Evolutionary conservation across 2,329 filamentous ascomycete genomes (phyloP), one percentile per base, ranked within the genome.

Genomic region (Hypoxylon rubiginosum): DNA sequence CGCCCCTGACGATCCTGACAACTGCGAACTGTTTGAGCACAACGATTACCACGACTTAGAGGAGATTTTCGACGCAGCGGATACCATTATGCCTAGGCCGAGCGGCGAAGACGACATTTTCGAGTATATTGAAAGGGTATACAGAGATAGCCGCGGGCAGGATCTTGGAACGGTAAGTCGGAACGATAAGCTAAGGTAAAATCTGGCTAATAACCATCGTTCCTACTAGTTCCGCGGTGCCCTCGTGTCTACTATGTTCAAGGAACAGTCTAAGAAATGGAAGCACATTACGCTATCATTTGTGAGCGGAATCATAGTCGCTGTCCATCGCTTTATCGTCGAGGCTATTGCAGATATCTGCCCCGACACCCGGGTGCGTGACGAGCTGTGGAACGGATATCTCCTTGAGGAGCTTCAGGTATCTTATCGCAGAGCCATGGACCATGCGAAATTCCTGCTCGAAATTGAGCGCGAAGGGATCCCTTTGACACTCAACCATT

Each of bases 211-310:
- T 43, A 2, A 28, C 62, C 43, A 26, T 19, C 34, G 17, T 39
- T 46, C 34, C 17, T 0, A 3, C 30, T 43, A 77, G 75, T 71
- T 72, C 32, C 59, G 65, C 17, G 50, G 51, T 9, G 17, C 62
- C 3, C 64, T 84, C 1, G 68, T 84, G 1, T 72, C 77, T 4
- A 78, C 76, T 0, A 72, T 81, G 7, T 83, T 87, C 75, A 81
- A 81, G 58, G 81, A 81, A 48, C 85, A 88, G 68, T 82, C 84
- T 0, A 67, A 65, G 10, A 83, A 83, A 26, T 87, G 85, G 86
- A 73, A 78, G 4, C 55, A 66, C 0, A 73, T 88, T 0, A 81
- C 83, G 0, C 51, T 80, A 1, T 76, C 74, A 0, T 83, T 86
- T 64, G 78, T 88, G 24, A 79, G 77, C 45, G 77, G 82, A 46